Conservation (phyloP, 2,329 filamentous ascomycete genomes). For the Ophiostoma populinum region DNA sequence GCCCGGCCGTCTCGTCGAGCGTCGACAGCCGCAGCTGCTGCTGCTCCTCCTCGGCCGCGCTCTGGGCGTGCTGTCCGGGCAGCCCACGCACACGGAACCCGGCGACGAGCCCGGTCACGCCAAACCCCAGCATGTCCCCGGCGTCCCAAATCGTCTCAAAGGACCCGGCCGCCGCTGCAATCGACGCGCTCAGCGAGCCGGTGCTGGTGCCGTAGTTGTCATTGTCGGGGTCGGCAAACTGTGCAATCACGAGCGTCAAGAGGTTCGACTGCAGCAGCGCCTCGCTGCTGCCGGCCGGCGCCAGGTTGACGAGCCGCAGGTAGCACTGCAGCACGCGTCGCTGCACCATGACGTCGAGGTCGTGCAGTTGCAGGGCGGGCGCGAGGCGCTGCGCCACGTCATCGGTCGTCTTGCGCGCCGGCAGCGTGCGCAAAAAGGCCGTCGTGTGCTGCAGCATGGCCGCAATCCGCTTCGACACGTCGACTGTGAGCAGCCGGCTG, state of each 20-base stretch:
- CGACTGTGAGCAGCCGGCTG: conserved; percentile 73
- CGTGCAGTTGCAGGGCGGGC: conserved; percentile 72
- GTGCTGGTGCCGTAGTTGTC: conserved; percentile 51
- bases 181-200: conserved; percentile 64
- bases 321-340: conserved; percentile 90
- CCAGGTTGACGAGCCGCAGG: conserved; percentile 74
- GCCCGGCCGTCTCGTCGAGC: conserved; percentile 34
- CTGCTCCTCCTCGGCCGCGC: conserved; percentile 17
- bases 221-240: conserved; percentile 85
- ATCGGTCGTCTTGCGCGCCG: conserved; percentile 67
- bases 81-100: conserved; percentile 58
- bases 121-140: conserved; percentile 85
- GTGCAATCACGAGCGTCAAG: conserved; percentile 71
- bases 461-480: conserved; percentile 83
- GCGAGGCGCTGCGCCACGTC: conserved; percentile 72
- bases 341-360: conserved; percentile 85
- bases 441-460: conserved; percentile 92
- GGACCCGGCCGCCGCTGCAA: conserved; percentile 72
- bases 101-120: conserved; percentile 68
- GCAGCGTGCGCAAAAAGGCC: conserved; percentile 70
- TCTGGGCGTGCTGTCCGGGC: conserved; percentile 46
- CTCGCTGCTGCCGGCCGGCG: conserved; percentile 70
- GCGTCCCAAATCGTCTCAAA: conserved; percentile 95
- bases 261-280: conserved; percentile 81
- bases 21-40: conserved; percentile 16